Percentiles rank a stretch among this genome's conserved stretches.
Evolutionary conservation across 2,329 filamentous ascomycete genomes (phyloP).

Genomic region (Xylariaceae sp.): DNA sequence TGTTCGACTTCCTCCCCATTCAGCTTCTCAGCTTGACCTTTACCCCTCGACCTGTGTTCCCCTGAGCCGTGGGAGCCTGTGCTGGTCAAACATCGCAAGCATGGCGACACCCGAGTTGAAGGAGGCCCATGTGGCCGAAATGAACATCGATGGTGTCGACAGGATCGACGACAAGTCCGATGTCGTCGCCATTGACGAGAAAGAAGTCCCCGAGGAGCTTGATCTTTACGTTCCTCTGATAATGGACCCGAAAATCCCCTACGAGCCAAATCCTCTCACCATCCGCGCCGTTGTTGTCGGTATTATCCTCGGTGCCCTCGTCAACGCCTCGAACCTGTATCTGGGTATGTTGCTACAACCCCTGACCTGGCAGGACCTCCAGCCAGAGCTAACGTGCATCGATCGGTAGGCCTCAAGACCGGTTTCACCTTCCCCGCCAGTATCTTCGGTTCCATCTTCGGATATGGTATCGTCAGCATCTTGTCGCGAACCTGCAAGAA

Average conservation of each 20-base stretch:
- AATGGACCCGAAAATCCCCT: slow-evolving; percentile 31
- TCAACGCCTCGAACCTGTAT: slow-evolving; percentile 55
- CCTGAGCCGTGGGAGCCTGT: slow-evolving; percentile 16
- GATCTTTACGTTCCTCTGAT: slow-evolving; percentile 37
- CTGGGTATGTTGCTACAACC: slow-evolving; percentile 39
- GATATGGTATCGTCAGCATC: slow-evolving; percentile 50
- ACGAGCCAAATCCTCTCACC: slow-evolving; percentile 41
- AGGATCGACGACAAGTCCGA: slow-evolving; percentile 15
- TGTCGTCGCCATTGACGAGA: slow-evolving; percentile 25
- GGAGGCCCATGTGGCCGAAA: slow-evolving; percentile 20
- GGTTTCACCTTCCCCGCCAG: slow-evolving; percentile 41
- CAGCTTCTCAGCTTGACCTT: slow-evolving; percentile 7
- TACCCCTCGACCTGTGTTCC: slow-evolving; percentile 9
- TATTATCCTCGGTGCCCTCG: slow-evolving; percentile 46
- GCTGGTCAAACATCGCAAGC: slow-evolving; percentile 16
- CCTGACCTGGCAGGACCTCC: neutral
- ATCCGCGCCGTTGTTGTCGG: slow-evolving; percentile 47
- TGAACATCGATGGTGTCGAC: slow-evolving; percentile 11
- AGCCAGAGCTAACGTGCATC: slow-evolving; percentile 9
- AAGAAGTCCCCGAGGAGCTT: slow-evolving; percentile 29
- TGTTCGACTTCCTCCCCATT: slow-evolving; percentile 1
- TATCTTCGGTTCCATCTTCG: slow-evolving; percentile 47
- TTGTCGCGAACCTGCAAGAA: slow-evolving; percentile 37
- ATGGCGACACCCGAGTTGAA: slow-evolving; percentile 24
- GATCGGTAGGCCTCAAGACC: slow-evolving; percentile 37